A percentile compares a stretch with the other conserved stretches of the same genome.
These are phyloP conservation scores for Nadsonia commutata DNA, from an alignment of 1,139 yeast species.

Conservation along the genomic window DNA sequence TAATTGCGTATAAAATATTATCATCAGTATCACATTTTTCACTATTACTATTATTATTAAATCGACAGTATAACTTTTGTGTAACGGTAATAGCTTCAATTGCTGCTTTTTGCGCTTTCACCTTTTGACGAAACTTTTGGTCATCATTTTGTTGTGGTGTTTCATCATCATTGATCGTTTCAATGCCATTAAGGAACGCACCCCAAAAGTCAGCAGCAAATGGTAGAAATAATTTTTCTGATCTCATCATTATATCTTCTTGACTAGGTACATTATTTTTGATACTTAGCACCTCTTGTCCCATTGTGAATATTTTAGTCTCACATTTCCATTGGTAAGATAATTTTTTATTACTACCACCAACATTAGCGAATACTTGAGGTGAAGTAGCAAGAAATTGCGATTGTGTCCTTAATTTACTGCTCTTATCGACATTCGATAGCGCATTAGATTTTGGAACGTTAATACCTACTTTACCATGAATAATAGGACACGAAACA, in stretches of 20 bases:
- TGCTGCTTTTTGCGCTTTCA: neutral
- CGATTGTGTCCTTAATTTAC: slow-evolving; percentile 14
- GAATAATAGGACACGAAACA: slow-evolving; percentile 16
- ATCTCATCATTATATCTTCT: slow-evolving; percentile 16
- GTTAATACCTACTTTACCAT: slow-evolving; percentile 20
- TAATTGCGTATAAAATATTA: neutral
- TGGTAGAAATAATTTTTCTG: slow-evolving; percentile 22
- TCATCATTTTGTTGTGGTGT: neutral
- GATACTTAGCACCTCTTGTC: slow-evolving; percentile 20
- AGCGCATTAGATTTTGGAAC: slow-evolving; percentile 8
- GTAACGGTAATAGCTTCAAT: neutral
- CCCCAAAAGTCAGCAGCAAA: slow-evolving; percentile 27
- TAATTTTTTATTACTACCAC: neutral
- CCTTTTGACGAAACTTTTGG: neutral
- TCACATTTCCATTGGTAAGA: slow-evolving; percentile 18
- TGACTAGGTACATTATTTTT: slow-evolving; percentile 17
- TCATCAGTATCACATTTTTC: neutral
- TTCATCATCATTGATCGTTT: neutral
- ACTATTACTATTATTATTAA: neutral
- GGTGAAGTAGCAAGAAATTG: slow-evolving; percentile 14
- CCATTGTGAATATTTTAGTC: slow-evolving; percentile 21
- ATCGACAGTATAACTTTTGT: neutral
- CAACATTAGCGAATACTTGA: neutral
- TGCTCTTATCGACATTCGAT: neutral
- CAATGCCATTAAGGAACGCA: slow-evolving; percentile 23